Percentiles rank a stretch among this genome's conserved stretches.
phyloP scores from a whole-genome alignment of 2,329 filamentous ascomycete genomes.

The Aureobasidium musti region DNA sequence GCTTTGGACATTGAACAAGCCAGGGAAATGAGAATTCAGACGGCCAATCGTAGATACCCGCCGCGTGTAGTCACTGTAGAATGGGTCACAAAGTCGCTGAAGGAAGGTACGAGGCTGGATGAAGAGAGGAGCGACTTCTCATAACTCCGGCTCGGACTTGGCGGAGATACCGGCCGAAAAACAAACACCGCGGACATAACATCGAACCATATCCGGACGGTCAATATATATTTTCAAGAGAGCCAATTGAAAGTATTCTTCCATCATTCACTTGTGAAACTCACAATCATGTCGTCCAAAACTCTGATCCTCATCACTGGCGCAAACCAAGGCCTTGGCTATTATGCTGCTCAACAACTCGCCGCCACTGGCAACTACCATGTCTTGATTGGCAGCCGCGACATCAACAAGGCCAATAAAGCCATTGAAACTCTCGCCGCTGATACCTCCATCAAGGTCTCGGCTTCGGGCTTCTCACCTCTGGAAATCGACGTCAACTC shows the following conservation, averaged over 20 bases:
- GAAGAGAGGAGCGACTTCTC: slow-evolving; percentile 59
- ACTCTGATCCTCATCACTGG: slow-evolving; percentile 45
- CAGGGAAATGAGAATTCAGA: slow-evolving; percentile 45
- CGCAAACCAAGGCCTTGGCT: slow-evolving; percentile 50
- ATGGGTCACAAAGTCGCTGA: slow-evolving; percentile 83
- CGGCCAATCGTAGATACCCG: slow-evolving; percentile 41
- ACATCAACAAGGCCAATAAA: slow-evolving; percentile 40
- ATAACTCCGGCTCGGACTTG: neutral
- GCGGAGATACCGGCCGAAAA: slow-evolving; percentile 3
- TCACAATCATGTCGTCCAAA: slow-evolving; percentile 9
- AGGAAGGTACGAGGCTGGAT: slow-evolving; percentile 73
- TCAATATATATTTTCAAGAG: neutral
- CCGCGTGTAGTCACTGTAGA: slow-evolving; percentile 68
- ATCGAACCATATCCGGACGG: neutral
- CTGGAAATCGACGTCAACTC: slow-evolving; percentile 49
- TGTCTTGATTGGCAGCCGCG: slow-evolving; percentile 46
- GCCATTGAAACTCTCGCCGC: slow-evolving; percentile 41
- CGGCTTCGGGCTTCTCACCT: slow-evolving; percentile 40
- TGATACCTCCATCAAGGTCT: slow-evolving; percentile 37
- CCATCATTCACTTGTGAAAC: no score
- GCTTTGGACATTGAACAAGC: slow-evolving; percentile 54
- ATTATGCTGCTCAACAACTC: slow-evolving; percentile 47
- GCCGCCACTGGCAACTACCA: slow-evolving; percentile 45
- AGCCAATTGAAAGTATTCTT: neutral
- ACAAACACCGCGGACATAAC: neutral